Evolutionary conservation across 2,329 filamentous ascomycete species (phyloP).

Genomic region (Calcarisporium arbuscula): DNA sequence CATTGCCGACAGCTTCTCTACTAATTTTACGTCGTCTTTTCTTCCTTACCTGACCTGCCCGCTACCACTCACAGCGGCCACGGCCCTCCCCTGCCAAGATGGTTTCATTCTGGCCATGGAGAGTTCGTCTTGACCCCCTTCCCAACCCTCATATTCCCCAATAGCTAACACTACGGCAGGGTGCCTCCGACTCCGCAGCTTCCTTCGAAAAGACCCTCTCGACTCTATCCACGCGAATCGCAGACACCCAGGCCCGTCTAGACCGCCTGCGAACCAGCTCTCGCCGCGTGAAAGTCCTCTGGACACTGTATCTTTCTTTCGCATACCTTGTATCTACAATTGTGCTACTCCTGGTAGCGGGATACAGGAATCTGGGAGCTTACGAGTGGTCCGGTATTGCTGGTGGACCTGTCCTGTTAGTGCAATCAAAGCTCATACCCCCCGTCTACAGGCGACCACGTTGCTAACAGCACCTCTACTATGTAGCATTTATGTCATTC

Average conservation of each 20-base stretch:
- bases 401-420: slow-evolving; percentile 72
- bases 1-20: neutral
- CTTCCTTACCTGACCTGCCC: neutral
- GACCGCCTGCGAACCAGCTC: slow-evolving; percentile 66
- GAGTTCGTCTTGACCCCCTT: slow-evolving; percentile 41
- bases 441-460: neutral
- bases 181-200: slow-evolving; percentile 74
- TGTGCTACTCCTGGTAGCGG: slow-evolving; percentile 77
- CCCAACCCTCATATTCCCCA: neutral
- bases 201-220: slow-evolving; percentile 91
- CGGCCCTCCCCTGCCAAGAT: slow-evolving; percentile 36
- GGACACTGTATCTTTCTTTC: slow-evolving; percentile 85
- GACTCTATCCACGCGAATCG: slow-evolving; percentile 74
- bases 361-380: slow-evolving; percentile 69
- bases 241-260: slow-evolving; percentile 64
- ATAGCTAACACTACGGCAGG: too few relatives aligned
- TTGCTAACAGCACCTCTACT: too few relatives aligned
- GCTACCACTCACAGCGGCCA: neutral
- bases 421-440: slow-evolving; percentile 3
- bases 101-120: slow-evolving; percentile 85
- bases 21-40: neutral
- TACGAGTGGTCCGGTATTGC: slow-evolving; percentile 73
- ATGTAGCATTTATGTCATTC: slow-evolving; percentile 69
- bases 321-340: slow-evolving; percentile 83
- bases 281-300: slow-evolving; percentile 75